Percentiles rank a stretch among this genome's conserved stretches.
Evolutionary conservation across 2,329 filamentous ascomycete species (phyloP).

Genomic region (Pseudogymnoascus sp.): DNA sequence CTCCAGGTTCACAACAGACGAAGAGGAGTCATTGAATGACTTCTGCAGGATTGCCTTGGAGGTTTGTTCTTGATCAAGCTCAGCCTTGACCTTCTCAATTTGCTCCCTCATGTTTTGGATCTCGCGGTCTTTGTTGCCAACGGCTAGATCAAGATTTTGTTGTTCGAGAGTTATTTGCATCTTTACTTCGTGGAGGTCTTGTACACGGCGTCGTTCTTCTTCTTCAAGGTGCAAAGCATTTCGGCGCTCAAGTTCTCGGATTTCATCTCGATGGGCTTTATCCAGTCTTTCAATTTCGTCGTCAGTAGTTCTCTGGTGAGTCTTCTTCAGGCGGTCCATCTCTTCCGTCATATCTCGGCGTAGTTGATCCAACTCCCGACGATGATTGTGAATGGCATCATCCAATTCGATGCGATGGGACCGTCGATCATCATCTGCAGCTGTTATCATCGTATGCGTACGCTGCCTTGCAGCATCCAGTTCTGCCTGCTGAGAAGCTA

Average conservation of each 20-base stretch:
- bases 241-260: slow-evolving; percentile 25
- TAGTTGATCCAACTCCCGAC: slow-evolving; percentile 47
- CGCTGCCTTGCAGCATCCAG: slow-evolving; percentile 52
- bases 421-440: slow-evolving; percentile 42
- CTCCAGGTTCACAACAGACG: slow-evolving; percentile 59
- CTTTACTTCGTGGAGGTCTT: slow-evolving; percentile 59
- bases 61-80: slow-evolving; percentile 55
- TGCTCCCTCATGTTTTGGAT: slow-evolving; percentile 40
- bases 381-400: slow-evolving; percentile 43
- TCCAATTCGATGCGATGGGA: slow-evolving; percentile 46
- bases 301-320: slow-evolving; percentile 55
- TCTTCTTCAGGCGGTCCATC: slow-evolving; percentile 46
- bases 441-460: slow-evolving; percentile 38
- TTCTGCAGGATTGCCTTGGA: slow-evolving; percentile 28
- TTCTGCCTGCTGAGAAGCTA: slow-evolving; percentile 54
- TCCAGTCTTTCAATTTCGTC: slow-evolving; percentile 28
- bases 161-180: slow-evolving; percentile 40
- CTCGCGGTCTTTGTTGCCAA: slow-evolving; percentile 42
- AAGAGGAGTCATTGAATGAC: slow-evolving; percentile 49
- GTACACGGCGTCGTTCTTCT: slow-evolving; percentile 47
- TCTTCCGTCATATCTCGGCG: slow-evolving; percentile 41
- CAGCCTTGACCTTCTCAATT: slow-evolving; percentile 38
- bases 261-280: slow-evolving; percentile 17
- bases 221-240: slow-evolving; percentile 50
- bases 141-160: slow-evolving; percentile 24